Evolutionary conservation across 1,139 yeast genomes (phyloP).

Genomic region (Wickerhamomyces sp.): DNA sequence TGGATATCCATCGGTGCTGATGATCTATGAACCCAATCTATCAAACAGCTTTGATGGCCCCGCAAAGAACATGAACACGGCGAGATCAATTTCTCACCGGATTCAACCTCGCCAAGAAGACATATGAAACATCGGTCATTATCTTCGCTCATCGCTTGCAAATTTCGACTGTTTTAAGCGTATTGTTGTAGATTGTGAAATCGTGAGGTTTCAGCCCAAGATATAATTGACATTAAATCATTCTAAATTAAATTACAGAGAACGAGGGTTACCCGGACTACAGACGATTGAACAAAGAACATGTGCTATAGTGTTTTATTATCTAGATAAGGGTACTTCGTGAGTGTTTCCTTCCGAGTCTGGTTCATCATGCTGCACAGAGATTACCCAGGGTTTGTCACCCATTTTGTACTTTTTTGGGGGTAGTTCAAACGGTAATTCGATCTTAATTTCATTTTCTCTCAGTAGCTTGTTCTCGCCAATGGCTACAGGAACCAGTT

Average conservation of each 20-base stretch:
- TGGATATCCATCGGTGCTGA: too few relatives aligned
- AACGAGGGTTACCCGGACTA: constrained; percentile 65
- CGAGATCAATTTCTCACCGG: constrained; percentile 34
- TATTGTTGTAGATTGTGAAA: too few relatives aligned
- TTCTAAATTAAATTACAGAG: too few relatives aligned
- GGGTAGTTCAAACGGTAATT: constrained; percentile 54
- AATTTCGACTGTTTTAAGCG: too few relatives aligned
- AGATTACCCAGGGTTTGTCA: constrained; percentile 51
- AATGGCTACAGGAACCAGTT: constrained; percentile 32
- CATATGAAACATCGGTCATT: constrained; percentile 41
- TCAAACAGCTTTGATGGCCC: constrained; percentile 40
- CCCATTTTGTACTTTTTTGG: constrained; percentile 33
- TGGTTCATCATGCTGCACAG: constrained; percentile 10
- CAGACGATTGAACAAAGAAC: constrained; percentile 35
- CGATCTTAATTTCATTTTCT: constrained; percentile 29
- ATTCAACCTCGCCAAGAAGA: constrained; percentile 26
- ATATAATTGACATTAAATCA: too few relatives aligned
- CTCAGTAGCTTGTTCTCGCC: constrained; percentile 27
- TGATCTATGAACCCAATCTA: constrained; percentile 44
- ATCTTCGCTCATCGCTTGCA: constrained; percentile 31
- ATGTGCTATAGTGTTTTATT: too few relatives aligned
- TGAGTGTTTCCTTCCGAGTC: not conserved
- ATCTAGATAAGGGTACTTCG: not conserved
- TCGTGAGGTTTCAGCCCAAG: too few relatives aligned
- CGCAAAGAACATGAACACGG: constrained; percentile 40